Percentiles rank a stretch among this genome's conserved stretches.
These are phyloP conservation scores for Moelleriella libera DNA, from an alignment of 2,329 filamentous ascomycete genomes.

Conservation along the genomic window DNA sequence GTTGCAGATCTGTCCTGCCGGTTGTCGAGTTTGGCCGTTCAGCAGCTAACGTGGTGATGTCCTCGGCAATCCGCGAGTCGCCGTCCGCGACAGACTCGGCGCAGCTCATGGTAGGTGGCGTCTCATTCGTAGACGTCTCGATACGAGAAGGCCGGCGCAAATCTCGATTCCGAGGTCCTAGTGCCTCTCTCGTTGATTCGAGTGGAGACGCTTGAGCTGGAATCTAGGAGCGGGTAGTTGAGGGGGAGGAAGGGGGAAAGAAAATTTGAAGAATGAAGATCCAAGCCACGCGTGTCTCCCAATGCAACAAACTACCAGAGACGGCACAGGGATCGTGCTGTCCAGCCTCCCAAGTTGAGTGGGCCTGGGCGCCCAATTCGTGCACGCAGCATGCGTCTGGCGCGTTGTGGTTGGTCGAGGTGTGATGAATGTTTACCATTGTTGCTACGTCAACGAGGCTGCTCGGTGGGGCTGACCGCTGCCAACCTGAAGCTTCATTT, in stretches of 20 bases:
- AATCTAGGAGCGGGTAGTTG: not conserved
- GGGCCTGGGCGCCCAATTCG: not conserved
- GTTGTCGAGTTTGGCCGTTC: not conserved
- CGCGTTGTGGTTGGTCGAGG: conserved; percentile 16
- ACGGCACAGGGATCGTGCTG: not conserved
- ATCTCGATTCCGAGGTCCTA: conserved; percentile 30
- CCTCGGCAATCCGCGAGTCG: not conserved
- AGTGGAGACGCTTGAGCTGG: not conserved
- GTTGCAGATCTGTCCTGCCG: not conserved
- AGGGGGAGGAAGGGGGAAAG: not conserved
- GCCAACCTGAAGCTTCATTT: not conserved
- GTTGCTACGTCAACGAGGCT: not conserved
- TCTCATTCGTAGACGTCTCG: conserved; percentile 13
- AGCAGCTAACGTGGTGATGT: not conserved
- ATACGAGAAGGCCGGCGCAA: conserved; percentile 24
- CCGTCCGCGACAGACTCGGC: conserved; percentile 1
- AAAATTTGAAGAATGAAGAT: not conserved
- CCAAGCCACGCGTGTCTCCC: not conserved
- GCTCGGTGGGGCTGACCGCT: not conserved
- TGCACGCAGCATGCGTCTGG: conserved; percentile 9
- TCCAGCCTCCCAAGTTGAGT: not conserved
- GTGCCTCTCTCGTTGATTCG: conserved; percentile 12
- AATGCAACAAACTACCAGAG: not conserved
- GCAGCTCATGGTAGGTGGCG: conserved; percentile 1
- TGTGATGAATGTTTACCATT: conserved; percentile 6